Conservation (phyloP, 768 basidiomycete genomes). For the Rhodotorula kratochvilovae region DNA sequence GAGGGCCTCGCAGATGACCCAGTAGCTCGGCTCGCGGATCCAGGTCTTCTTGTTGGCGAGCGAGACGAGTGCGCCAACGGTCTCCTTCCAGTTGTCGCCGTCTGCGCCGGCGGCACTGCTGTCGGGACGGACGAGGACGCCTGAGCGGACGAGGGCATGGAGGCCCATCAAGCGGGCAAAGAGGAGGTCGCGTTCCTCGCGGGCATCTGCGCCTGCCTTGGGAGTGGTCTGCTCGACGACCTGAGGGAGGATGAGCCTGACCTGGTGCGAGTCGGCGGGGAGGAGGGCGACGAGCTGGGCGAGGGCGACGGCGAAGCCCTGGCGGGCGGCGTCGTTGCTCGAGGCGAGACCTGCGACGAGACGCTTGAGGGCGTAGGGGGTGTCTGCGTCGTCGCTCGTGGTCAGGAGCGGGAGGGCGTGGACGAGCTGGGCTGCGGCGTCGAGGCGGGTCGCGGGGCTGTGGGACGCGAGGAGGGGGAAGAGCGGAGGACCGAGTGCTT, state of each 20-base stretch:
- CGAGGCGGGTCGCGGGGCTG: conserved; percentile 23
- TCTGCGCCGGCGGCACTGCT: conserved; percentile 51
- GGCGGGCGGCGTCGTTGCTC: conserved; percentile 82
- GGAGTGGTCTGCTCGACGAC: conserved; percentile 67
- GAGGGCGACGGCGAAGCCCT: conserved; percentile 92
- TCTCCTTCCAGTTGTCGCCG: conserved; percentile 58
- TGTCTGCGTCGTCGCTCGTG: conserved; percentile 54
- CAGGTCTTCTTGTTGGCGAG: conserved; percentile 81
- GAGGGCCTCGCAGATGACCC: conserved; percentile 32
- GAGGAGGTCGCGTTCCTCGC: conserved; percentile 85
- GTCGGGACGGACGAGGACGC: conserved; percentile 61
- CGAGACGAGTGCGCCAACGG: conserved; percentile 59
- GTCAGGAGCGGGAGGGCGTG: conserved; percentile 18
- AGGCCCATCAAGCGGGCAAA: conserved; percentile 91
- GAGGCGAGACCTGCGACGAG: conserved; percentile 84
- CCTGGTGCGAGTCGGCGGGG: conserved; percentile 59
- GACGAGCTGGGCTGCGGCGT: conserved; percentile 27
- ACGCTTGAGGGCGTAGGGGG: conserved; percentile 82
- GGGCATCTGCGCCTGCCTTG: conserved; percentile 72
- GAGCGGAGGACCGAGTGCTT: conserved; percentile 31
- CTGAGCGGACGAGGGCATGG: conserved; percentile 76
- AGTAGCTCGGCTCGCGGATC: conserved; percentile 60
- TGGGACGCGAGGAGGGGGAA: conserved; percentile 38
- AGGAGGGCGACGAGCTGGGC: conserved; percentile 81
- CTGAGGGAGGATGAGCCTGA: conserved; percentile 61